Base-by-base conservation (phyloP, 2,329 filamentous ascomycete species). In the Chrysosphaeria jannelii region DNA sequence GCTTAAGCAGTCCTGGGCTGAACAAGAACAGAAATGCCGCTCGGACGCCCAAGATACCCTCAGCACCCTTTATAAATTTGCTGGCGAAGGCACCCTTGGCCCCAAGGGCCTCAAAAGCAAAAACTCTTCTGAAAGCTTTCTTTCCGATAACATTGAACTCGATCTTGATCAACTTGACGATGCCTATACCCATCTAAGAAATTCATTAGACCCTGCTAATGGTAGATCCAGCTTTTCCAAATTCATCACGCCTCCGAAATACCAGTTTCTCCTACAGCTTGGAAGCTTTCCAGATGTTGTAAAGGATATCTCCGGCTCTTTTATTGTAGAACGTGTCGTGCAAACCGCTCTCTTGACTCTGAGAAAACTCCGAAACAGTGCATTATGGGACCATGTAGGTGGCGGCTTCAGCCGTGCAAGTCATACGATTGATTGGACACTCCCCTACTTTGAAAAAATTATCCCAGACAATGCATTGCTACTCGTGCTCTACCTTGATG, bases 361-460 rank as follows among this genome's bases (percentile, higher is more conserved):
- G 23, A 57, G 71, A 19, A 64, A 63, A 28, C 85, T 93, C 9
- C 45, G 49, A 2, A 47, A 55, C 23, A 50, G 57, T 23, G 54
- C 51, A 4, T 34, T 64, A 29, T 45, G 51, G 24, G 58, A 64
- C 28, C 58, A 63, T 27, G 38, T 63, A 6, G 53, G 54, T 2
- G 48, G 47, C 5, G 58, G 58, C 4, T 62, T 63, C 33, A 46
- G 53, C 17, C 61, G 81, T 24, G 91, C 89, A 39, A 89, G 76
- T 9, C 70, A 89, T 6, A 93, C 81, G 0, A 51, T 64, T 9
- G 74, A 93, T 43, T 97, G 85, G 85, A 74, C 70, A 30, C 50
- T 93, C 22, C 85, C 85, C 8, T 79, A 90, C 40, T 97, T 93
- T 35, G 85, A 97, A 47, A 93, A 93, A 49, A 78, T 93, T 57